Conservation (phyloP, 2,329 filamentous ascomycete species). For the Xylaria digitata region DNA sequence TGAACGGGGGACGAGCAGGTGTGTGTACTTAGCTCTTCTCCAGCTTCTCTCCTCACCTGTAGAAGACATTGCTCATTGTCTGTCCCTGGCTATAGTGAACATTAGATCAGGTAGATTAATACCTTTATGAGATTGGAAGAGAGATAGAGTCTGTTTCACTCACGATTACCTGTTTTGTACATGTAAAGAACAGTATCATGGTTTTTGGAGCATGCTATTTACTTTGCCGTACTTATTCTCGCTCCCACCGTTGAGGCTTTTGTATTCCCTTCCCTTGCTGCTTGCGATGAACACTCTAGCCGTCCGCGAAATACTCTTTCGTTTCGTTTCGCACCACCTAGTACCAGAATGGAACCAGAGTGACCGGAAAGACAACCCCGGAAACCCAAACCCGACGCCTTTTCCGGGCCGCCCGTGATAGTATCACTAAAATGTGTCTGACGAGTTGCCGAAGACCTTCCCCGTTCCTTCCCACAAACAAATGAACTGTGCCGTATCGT, state of each 20-base stretch:
- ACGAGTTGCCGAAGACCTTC: neutral
- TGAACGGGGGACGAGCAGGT: neutral
- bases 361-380: neutral
- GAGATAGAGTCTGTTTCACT: constrained; percentile 3
- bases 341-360: constrained; percentile 1
- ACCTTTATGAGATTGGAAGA: constrained; percentile 8
- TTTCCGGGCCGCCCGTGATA: neutral
- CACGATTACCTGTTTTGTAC: neutral
- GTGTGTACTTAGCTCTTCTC: neutral
- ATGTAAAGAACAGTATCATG: neutral
- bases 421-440: constrained; percentile 10
- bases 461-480: neutral
- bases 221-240: neutral
- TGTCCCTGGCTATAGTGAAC: neutral
- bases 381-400: constrained; percentile 22
- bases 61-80: neutral
- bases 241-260: neutral
- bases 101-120: constrained; percentile 20
- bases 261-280: neutral
- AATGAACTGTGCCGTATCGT: neutral
- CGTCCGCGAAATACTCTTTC: neutral
- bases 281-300: neutral
- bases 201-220: constrained; percentile 1
- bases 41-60: neutral
- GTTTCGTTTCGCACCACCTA: neutral